Evolutionary conservation across 1,139 yeast species (phyloP).

Genomic region (Debaryomyces robertsiae): DNA sequence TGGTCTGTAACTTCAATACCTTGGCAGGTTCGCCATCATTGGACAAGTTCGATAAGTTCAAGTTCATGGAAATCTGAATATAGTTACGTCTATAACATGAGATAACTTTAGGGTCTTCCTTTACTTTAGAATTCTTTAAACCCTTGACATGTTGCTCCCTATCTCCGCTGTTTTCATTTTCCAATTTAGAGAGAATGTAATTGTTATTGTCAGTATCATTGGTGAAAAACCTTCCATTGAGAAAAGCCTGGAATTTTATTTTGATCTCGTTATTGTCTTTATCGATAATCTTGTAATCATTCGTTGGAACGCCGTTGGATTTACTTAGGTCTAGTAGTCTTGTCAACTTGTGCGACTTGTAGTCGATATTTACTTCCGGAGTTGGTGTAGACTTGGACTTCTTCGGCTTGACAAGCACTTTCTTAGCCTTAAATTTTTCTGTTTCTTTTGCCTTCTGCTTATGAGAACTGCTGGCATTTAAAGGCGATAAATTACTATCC

Average conservation of each 20-base stretch:
- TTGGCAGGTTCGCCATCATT: constrained; percentile 23
- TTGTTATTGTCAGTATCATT: constrained; percentile 46
- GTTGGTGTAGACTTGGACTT: constrained; percentile 17
- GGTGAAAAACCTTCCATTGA: constrained; percentile 47
- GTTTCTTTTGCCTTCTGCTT: background rate
- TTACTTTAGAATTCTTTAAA: constrained; percentile 1
- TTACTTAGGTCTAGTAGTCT: constrained; percentile 35
- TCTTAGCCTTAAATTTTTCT: constrained; percentile 1
- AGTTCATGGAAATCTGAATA: constrained; percentile 40
- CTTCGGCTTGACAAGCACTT: constrained; percentile 17
- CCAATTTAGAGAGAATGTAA: constrained; percentile 31
- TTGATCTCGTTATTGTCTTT: constrained; percentile 29
- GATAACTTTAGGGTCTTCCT: constrained; percentile 40
- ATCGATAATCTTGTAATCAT: constrained; percentile 35
- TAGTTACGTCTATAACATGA: constrained; percentile 51
- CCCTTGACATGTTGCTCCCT: constrained; percentile 5
- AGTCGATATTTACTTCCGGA: constrained; percentile 26
- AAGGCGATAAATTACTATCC: background rate
- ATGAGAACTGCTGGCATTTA: background rate
- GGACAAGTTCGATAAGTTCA: constrained; percentile 37
- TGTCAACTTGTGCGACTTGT: constrained; percentile 29
- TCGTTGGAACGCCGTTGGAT: constrained; percentile 17
- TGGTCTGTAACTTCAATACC: constrained; percentile 35
- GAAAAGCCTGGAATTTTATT: constrained; percentile 39
- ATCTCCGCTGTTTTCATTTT: constrained; percentile 10